Evolutionary conservation across 805 yeast genomes (phyloP), one percentile per base, ranked within the genome.

Genomic region (Candida nonsorbophila): DNA sequence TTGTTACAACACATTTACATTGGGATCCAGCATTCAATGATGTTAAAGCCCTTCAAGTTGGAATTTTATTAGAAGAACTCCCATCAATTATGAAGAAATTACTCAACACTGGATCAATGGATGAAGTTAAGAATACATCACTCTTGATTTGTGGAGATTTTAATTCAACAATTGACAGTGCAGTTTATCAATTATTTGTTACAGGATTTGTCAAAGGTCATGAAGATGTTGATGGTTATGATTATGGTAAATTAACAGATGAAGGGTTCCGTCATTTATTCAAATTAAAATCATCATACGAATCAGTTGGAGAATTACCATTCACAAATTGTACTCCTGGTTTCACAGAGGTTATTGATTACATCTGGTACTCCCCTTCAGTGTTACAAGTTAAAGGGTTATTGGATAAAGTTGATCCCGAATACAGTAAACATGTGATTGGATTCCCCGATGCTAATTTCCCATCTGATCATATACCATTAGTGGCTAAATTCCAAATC

Each of bases 11-110:
- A 0, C 99, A 92, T 68, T 74, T 92, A 54, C 97, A 90, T 55
- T 92, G 98, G 97, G 97, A 92, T 63, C 98, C 98, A 4, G 85
- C 84, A 28, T 84, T 79, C 51, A 85, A 85, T 52, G 99, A 92
- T 59, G 99, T 92, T 33, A 92, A 92, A 56, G 77, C 97, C 3
- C 81, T 92, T 61, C 98, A 92, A 64, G 92, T 84, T 32, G 97
- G 95, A 24, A 81, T 92, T 16, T 63, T 92, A 40, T 61, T 92
- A 45, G 97, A 90, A 46, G 95, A 92, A 57, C 58, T 94, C 49
- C 92, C 85, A 50, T 61, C 62, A 5, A 55, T 84, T 27, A 59
- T 78, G 24, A 76, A 74, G 47, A 71, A 66, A 48, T 68, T 62
- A 33, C 42, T 48, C 28, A 67, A 67, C 42, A 48, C 70, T 13